These are phyloP conservation scores for Ophiocordyceps robertsii DNA, from an alignment of 2,329 filamentous ascomycete genomes.

Conservation along the genomic window DNA sequence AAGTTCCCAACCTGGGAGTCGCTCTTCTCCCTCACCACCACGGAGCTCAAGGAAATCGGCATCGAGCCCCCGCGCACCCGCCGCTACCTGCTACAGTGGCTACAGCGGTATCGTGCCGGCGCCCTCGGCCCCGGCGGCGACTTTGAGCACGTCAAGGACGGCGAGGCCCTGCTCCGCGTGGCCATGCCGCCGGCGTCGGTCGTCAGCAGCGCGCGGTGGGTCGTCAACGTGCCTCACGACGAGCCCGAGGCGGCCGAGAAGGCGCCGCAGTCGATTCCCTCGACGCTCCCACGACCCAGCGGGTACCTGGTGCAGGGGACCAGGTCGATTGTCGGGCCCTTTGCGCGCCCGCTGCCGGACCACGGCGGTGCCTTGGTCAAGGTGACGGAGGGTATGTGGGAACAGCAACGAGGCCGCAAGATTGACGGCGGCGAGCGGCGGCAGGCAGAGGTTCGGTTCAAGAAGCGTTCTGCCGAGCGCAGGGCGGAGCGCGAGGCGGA, in stretches of 20 bases:
- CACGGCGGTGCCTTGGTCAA: conserved; percentile 51
- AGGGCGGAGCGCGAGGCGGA: conserved; percentile 48
- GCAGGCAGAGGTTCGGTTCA: conserved; percentile 72
- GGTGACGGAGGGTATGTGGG: conserved; percentile 84
- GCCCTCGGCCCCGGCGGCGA: conserved; percentile 74
- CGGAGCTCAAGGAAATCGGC: conserved; percentile 69
- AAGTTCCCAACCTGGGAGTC: conserved; percentile 89
- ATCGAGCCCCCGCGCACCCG: conserved; percentile 75
- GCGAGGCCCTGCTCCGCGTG: conserved; percentile 37
- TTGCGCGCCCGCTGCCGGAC: conserved; percentile 54
- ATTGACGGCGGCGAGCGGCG: conserved; percentile 93
- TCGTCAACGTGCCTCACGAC: conserved; percentile 40
- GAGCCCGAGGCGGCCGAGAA: conserved; percentile 18
- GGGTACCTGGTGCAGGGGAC: conserved; percentile 54
- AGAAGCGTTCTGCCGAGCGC: conserved; percentile 67
- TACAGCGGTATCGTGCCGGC: conserved; percentile 69
- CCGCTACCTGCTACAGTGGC: conserved; percentile 76
- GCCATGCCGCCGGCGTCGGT: conserved; percentile 23
- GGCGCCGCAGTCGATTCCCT: neutral
- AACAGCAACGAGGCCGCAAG: conserved; percentile 75
- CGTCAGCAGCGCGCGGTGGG: conserved; percentile 32
- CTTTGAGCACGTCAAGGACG: conserved; percentile 53
- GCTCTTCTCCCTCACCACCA: conserved; percentile 68
- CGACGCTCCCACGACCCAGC: conserved; percentile 15
- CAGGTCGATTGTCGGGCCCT: conserved; percentile 61